Conservation (phyloP, 306 rosid species). For the Castanea sativa region DNA sequence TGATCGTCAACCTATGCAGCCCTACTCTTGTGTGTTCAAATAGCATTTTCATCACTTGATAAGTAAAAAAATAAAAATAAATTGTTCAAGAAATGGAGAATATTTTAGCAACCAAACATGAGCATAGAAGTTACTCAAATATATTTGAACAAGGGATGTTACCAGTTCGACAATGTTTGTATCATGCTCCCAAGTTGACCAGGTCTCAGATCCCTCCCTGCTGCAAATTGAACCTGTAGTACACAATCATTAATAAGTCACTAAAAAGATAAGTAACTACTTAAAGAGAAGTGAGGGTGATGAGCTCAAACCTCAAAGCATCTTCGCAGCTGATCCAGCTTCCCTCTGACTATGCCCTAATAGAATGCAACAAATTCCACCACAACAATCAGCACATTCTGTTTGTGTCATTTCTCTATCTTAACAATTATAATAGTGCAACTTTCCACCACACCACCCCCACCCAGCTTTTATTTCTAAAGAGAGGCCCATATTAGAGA, state of each 20-base stretch:
- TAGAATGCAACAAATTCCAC: constrained; percentile 1
- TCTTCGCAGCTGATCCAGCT: constrained; percentile 85
- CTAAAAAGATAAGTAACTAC: neutral
- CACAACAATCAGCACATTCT: constrained; percentile 15
- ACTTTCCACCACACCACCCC: no score
- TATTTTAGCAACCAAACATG: constrained; percentile 2
- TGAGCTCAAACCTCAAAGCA: constrained; percentile 77
- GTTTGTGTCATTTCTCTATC: constrained; percentile 16
- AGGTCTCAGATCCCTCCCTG: constrained; percentile 96
- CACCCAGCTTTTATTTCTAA: neutral
- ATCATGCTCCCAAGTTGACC: constrained; percentile 92
- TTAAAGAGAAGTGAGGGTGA: constrained; percentile 10
- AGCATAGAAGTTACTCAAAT: neutral
- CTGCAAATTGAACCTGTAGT: constrained; percentile 93
- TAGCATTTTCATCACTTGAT: no score
- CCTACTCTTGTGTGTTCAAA: no score
- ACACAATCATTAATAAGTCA: constrained; percentile 24
- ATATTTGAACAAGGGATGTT: constrained; percentile 23
- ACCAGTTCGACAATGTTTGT: constrained; percentile 89
- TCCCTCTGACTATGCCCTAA: constrained; percentile 95
- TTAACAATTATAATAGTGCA: neutral
- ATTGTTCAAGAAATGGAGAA: neutral
- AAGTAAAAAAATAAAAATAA: neutral
- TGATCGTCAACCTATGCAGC: no score
- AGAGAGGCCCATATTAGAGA: neutral